Evolutionary conservation across 352 stramenopile genomes (phyloP).

Genomic region (Phytophthora aleatoria): DNA sequence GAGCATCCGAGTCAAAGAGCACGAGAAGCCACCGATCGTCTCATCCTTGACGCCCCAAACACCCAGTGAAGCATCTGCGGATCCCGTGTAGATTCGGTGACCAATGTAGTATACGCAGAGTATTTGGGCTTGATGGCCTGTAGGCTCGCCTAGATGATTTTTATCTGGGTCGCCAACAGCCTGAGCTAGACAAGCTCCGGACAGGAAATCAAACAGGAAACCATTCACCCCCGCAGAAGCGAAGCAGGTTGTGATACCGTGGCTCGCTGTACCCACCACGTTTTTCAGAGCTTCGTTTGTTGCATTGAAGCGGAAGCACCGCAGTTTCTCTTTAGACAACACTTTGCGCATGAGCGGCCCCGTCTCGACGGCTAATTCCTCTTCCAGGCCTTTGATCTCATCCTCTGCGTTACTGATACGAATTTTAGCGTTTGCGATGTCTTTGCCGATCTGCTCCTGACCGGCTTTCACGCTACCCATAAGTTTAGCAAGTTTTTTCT

Average conservation of each 20-base stretch:
- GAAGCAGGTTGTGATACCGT: constrained; percentile 67
- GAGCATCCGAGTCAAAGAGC: constrained; percentile 52
- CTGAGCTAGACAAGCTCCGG: constrained; percentile 67
- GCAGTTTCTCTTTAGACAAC: constrained; percentile 60
- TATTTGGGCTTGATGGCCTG: constrained; percentile 71
- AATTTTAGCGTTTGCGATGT: constrained; percentile 67
- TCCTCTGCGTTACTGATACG: constrained; percentile 72
- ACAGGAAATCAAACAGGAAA: constrained; percentile 68
- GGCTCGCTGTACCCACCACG: constrained; percentile 71
- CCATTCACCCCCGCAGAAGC: constrained; percentile 51
- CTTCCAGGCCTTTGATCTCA: constrained; percentile 69
- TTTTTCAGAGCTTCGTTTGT: constrained; percentile 76
- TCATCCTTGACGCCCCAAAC: constrained; percentile 72
- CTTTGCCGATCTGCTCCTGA: constrained; percentile 59
- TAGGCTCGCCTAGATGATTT: constrained; percentile 67
- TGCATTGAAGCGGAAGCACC: constrained; percentile 78
- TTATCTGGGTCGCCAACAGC: constrained; percentile 63
- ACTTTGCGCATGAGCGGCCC: constrained; percentile 77
- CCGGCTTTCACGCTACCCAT: constrained; percentile 66
- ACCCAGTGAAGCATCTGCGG: constrained; percentile 62
- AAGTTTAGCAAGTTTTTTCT: constrained; percentile 71
- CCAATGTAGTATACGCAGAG: constrained; percentile 66
- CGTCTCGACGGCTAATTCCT: constrained; percentile 69
- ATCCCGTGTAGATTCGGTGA: constrained; percentile 71
- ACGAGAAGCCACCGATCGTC: constrained; percentile 53